These are phyloP conservation scores for Chrysoporthe deuterocubensis DNA, from an alignment of 2,329 filamentous ascomycete species.

Conservation along the genomic window DNA sequence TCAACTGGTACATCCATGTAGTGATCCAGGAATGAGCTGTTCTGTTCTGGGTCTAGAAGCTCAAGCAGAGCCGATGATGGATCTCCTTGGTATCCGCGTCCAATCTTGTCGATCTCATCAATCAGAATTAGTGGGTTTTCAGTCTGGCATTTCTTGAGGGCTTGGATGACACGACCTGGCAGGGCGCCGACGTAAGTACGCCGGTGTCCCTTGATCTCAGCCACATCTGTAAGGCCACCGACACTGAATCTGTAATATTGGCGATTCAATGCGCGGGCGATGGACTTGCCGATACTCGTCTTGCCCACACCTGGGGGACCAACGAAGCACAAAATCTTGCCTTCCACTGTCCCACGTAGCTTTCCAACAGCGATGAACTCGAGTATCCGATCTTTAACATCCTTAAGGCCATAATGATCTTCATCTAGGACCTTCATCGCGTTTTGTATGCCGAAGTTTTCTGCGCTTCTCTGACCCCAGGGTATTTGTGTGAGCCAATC, in stretches of 20 bases:
- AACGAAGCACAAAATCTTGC: constrained; percentile 97
- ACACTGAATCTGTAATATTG: constrained; percentile 99
- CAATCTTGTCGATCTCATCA: constrained; percentile 98
- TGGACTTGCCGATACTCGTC: constrained; percentile 98
- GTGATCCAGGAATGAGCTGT: constrained; percentile 95
- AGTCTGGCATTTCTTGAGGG: constrained; percentile 97
- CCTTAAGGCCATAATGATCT: constrained; percentile 95
- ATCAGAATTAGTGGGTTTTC: constrained; percentile 97
- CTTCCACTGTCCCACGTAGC: constrained; percentile 93
- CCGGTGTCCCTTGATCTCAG: constrained; percentile 97
- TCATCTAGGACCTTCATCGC: constrained; percentile 90
- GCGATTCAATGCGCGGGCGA: constrained; percentile 89
- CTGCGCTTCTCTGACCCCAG: constrained; percentile 92
- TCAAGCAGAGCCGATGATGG: constrained; percentile 93
- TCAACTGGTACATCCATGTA: constrained; percentile 99
- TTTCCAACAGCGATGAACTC: constrained; percentile 99
- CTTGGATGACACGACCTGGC: constrained; percentile 95
- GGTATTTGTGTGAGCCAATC: constrained; percentile 99
- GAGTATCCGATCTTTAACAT: constrained; percentile 97
- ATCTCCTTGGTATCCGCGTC: constrained; percentile 93
- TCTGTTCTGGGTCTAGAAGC: constrained; percentile 94
- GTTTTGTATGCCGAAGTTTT: constrained; percentile 95
- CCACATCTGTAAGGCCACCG: constrained; percentile 93
- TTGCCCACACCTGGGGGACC: constrained; percentile 97
- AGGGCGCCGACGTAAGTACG: constrained; percentile 95